Evolutionary conservation across 2,329 filamentous ascomycete genomes (phyloP).

Genomic region (Paracoccidioides brasiliensis): DNA sequence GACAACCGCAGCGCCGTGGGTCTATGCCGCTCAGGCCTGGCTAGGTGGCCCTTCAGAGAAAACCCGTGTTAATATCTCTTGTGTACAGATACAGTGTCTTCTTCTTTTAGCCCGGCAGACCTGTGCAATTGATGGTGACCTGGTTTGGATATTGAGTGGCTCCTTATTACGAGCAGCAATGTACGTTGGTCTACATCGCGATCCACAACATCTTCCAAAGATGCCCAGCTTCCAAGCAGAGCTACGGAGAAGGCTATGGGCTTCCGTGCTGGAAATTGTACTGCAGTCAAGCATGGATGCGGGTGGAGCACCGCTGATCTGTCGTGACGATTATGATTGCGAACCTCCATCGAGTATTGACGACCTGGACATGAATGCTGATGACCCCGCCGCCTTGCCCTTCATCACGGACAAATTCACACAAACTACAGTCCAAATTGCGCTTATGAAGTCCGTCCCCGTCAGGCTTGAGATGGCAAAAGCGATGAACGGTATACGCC

Average conservation of each 20-base stretch:
- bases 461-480: constrained; percentile 34
- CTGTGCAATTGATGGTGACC: constrained; percentile 20
- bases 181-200: constrained; percentile 30
- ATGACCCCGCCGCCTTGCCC: constrained; percentile 6
- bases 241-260: constrained; percentile 33
- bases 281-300: constrained; percentile 25
- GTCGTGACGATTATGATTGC: constrained; percentile 25
- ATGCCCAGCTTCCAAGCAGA: constrained; percentile 30
- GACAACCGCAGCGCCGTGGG: constrained; percentile 32
- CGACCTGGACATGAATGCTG: constrained; percentile 18
- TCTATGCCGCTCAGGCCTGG: constrained; percentile 23
- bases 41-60: constrained; percentile 21
- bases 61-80: constrained; percentile 18
- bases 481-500: constrained; percentile 36
- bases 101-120: constrained; percentile 24
- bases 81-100: constrained; percentile 23
- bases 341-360: constrained; percentile 25
- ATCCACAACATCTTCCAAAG: constrained; percentile 23
- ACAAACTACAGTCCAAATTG: constrained; percentile 39
- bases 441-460: constrained; percentile 33
- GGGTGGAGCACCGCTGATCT: constrained; percentile 22
- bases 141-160: constrained; percentile 26
- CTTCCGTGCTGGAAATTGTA: constrained; percentile 30
- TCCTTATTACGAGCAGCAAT: constrained; percentile 29
- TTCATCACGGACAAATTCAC: constrained; percentile 29